These are phyloP conservation scores for Pezicula carpinea DNA, from an alignment of 2,329 filamentous ascomycete species.

Conservation along the genomic window DNA sequence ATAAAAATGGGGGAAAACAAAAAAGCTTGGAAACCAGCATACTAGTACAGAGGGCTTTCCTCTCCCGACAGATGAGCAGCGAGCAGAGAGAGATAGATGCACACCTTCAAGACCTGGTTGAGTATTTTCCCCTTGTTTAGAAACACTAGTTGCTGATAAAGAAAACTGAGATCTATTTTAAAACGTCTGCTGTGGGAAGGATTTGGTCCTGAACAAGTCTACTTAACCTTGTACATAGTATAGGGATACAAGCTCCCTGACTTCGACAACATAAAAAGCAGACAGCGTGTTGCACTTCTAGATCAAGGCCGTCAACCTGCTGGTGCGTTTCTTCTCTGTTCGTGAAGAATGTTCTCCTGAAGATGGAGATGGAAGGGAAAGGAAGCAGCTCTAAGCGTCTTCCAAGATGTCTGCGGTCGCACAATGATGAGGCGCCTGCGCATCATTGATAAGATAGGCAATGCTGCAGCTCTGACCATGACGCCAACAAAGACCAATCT, in stretches of 20 bases:
- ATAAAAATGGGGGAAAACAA: too few relatives aligned
- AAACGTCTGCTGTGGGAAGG: too few relatives aligned
- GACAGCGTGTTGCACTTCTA: too few relatives aligned
- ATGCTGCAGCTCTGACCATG: constrained; percentile 5
- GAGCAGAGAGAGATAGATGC: not conserved
- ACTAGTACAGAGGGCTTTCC: not conserved
- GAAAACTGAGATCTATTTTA: not conserved
- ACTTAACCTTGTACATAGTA: too few relatives aligned
- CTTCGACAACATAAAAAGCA: too few relatives aligned
- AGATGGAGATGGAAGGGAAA: constrained; percentile 6
- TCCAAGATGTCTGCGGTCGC: constrained; percentile 4
- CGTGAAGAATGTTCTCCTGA: too few relatives aligned
- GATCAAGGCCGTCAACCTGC: too few relatives aligned
- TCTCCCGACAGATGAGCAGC: not conserved
- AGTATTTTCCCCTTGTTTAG: not conserved
- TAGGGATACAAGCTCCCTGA: too few relatives aligned
- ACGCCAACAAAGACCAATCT: not conserved
- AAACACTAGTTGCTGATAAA: not conserved
- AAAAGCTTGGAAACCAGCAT: too few relatives aligned
- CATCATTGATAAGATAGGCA: constrained; percentile 8
- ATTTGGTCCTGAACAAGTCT: too few relatives aligned
- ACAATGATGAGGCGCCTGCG: constrained; percentile 5
- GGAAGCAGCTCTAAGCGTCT: constrained; percentile 2
- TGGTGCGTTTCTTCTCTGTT: too few relatives aligned
- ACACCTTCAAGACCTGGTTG: not conserved